These are phyloP conservation scores for Funneliformis mosseae DNA, from an alignment of 192 early-diverging fungal species.

Conservation along the genomic window DNA sequence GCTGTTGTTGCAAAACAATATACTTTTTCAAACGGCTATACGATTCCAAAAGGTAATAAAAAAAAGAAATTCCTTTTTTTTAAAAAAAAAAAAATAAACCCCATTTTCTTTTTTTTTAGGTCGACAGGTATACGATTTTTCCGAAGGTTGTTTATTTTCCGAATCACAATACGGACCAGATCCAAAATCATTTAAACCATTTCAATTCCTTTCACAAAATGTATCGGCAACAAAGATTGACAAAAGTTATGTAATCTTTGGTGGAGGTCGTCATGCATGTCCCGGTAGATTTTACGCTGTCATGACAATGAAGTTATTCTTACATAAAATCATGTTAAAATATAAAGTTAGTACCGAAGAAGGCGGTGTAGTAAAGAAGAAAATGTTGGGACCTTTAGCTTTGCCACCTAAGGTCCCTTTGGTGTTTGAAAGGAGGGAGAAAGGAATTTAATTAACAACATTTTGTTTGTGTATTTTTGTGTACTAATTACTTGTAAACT, in stretches of 20 bases:
- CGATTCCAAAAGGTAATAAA: neutral
- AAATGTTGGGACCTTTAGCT: neutral
- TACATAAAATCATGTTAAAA: neutral
- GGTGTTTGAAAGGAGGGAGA: neutral
- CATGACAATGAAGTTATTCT: neutral
- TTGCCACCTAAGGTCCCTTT: neutral
- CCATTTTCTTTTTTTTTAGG: no score
- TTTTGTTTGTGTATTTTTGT: no score
- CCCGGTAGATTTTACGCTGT: slow-evolving; percentile 17
- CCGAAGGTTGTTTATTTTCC: no score
- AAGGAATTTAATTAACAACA: no score
- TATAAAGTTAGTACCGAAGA: slow-evolving; percentile 1
- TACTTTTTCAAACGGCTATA: neutral
- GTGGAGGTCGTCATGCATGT: slow-evolving; percentile 10
- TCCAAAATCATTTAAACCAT: neutral
- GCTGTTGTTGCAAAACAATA: neutral
- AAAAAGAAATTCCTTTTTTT: no score
- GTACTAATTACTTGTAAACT: no score
- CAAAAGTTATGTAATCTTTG: neutral
- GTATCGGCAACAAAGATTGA: neutral
- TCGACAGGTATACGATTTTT: no score
- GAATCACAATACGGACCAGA: neutral
- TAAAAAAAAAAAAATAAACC: no score
- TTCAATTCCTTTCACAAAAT: neutral
- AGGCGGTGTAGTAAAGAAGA: neutral